phyloP scores from a whole-genome alignment of 768 basidiomycete species.

The Clitopilus hobsonii region DNA sequence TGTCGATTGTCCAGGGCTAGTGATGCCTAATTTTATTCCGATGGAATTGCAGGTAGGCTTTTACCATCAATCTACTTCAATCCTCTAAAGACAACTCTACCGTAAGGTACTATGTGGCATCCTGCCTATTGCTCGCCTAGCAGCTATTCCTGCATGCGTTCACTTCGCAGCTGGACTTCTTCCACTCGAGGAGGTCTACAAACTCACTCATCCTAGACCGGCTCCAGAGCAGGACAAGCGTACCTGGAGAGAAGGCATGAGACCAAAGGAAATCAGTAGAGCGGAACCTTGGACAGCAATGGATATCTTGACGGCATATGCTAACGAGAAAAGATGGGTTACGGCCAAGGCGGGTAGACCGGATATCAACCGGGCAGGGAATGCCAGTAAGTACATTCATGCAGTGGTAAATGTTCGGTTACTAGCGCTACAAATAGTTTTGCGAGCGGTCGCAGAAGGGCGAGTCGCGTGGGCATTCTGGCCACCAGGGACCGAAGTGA shows the following conservation, averaged over 20 bases:
- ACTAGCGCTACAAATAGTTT: constrained; percentile 39
- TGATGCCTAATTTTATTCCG: constrained; percentile 79
- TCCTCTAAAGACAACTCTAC: constrained; percentile 2
- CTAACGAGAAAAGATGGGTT: constrained; percentile 73
- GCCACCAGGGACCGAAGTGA: constrained; percentile 50
- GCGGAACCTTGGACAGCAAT: constrained; percentile 74
- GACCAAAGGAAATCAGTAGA: constrained; percentile 13
- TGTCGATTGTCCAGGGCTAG: constrained; percentile 93
- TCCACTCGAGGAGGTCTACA: constrained; percentile 72
- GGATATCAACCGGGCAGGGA: constrained; percentile 86
- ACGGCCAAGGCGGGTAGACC: constrained; percentile 91
- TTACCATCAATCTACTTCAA: constrained; percentile 3
- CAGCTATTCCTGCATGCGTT: constrained; percentile 83
- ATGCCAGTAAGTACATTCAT: constrained; percentile 62
- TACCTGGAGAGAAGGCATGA: constrained; percentile 66
- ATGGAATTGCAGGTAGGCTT: constrained; percentile 76
- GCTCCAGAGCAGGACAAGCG: constrained; percentile 56
- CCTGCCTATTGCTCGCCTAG: constrained; percentile 76
- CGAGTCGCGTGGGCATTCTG: constrained; percentile 81
- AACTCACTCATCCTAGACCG: constrained; percentile 23
- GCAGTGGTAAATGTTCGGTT: not conserved
- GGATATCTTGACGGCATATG: constrained; percentile 78
- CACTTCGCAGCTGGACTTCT: constrained; percentile 61
- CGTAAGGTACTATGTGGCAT: constrained; percentile 62
- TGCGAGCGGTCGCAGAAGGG: constrained; percentile 81